Evolutionary conservation across 805 yeast species (phyloP).

Genomic region (Ogataea ramenticola): DNA sequence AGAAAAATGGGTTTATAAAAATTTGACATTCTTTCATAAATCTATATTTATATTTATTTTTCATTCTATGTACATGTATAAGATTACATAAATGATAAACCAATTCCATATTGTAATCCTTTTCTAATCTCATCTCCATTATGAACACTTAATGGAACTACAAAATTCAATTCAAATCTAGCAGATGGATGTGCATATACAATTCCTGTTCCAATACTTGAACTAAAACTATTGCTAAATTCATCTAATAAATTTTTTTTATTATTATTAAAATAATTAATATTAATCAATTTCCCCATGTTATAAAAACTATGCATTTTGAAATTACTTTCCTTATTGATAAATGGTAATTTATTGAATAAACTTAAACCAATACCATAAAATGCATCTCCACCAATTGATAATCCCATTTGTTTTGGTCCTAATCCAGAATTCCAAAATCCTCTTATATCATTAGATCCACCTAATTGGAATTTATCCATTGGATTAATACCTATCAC

Average conservation of each 20-base stretch:
- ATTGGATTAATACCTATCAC: conserved; percentile 27
- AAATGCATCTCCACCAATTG: conserved; percentile 48
- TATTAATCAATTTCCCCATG: conserved; percentile 34
- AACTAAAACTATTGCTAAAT: conserved; percentile 21
- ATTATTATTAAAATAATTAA: conserved; percentile 1
- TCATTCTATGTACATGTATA: not conserved
- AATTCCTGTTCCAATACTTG: conserved; percentile 41
- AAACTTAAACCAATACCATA: conserved; percentile 38
- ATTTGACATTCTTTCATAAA: not conserved
- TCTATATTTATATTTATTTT: not conserved
- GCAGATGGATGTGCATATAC: conserved; percentile 52
- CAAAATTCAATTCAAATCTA: conserved; percentile 50
- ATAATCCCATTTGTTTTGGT: conserved; percentile 41
- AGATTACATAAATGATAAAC: conserved; percentile 49
- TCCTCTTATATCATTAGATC: conserved; percentile 52
- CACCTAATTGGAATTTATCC: conserved; percentile 52
- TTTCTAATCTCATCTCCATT: conserved; percentile 40
- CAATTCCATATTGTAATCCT: conserved; percentile 55
- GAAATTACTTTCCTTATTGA: conserved; percentile 36
- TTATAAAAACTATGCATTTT: conserved; percentile 42
- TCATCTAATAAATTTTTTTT: not conserved
- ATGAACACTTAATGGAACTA: conserved; percentile 38
- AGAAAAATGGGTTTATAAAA: conserved; percentile 17
- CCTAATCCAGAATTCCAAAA: conserved; percentile 47
- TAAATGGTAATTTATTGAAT: conserved; percentile 35